phyloP scores from a whole-genome alignment of 2,329 filamentous ascomycete species.

The Cytospora piceae region DNA sequence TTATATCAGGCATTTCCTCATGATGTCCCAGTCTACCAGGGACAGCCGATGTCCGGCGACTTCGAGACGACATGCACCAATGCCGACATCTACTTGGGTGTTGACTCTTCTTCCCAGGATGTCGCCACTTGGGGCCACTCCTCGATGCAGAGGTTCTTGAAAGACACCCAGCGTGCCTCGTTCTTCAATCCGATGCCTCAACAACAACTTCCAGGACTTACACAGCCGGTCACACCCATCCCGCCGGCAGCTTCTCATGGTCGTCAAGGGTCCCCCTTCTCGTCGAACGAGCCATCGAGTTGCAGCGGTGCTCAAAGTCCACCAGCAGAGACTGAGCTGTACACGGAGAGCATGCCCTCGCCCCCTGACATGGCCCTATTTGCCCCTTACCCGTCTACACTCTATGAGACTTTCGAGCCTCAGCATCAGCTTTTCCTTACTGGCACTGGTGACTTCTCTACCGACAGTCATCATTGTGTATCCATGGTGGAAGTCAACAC shows the following conservation, averaged over 20 bases:
- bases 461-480: slow-evolving; percentile 37
- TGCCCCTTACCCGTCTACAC: slow-evolving; percentile 36
- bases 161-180: slow-evolving; percentile 36
- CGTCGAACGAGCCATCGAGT: slow-evolving; percentile 43
- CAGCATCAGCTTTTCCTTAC: slow-evolving; percentile 37
- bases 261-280: slow-evolving; percentile 44
- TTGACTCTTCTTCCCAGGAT: slow-evolving; percentile 29
- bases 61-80: slow-evolving; percentile 8
- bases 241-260: slow-evolving; percentile 31
- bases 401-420: slow-evolving; percentile 36
- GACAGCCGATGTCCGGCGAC: slow-evolving; percentile 7
- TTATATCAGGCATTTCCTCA: slow-evolving; percentile 12
- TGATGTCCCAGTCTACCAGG: background rate
- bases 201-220: slow-evolving; percentile 19
- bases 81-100: slow-evolving; percentile 26
- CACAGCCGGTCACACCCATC: slow-evolving; percentile 27
- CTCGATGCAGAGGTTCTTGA: slow-evolving; percentile 37
- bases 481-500: slow-evolving; percentile 42
- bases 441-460: slow-evolving; percentile 34
- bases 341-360: slow-evolving; percentile 41
- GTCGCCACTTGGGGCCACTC: slow-evolving; percentile 35
- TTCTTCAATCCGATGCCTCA: slow-evolving; percentile 34
- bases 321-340: slow-evolving; percentile 45
- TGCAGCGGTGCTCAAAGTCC: slow-evolving; percentile 45
- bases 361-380: slow-evolving; percentile 41